A percentile compares a stretch with the other conserved stretches of the same genome.
phyloP scores from a whole-genome alignment of 2,329 filamentous ascomycete genomes.

The Bipolaris bicolor region DNA sequence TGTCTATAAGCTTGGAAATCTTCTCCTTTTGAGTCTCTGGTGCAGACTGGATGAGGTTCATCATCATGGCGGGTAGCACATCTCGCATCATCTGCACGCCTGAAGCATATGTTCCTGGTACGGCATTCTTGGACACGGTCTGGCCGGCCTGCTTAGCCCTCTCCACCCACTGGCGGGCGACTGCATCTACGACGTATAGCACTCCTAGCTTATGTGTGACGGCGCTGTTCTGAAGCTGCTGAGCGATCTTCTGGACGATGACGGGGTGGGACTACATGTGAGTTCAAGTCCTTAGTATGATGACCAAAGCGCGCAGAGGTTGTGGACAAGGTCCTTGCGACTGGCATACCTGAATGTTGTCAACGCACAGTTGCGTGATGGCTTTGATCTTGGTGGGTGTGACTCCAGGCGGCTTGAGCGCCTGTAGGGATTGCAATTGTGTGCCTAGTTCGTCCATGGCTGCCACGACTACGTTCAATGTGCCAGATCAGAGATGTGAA shows the following conservation, averaged over 20 bases:
- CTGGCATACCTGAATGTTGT: constrained; percentile 48
- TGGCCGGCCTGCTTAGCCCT: constrained; percentile 88
- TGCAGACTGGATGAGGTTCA: constrained; percentile 86
- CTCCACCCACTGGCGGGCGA: constrained; percentile 98
- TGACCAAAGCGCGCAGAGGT: constrained; percentile 16
- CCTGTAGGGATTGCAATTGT: constrained; percentile 88
- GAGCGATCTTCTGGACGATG: constrained; percentile 94
- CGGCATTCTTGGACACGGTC: constrained; percentile 74
- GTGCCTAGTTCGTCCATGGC: constrained; percentile 90
- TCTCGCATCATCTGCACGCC: constrained; percentile 97
- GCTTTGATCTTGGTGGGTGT: constrained; percentile 89
- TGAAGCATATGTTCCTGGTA: constrained; percentile 91
- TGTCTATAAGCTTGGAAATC: constrained; percentile 92
- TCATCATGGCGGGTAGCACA: constrained; percentile 90
- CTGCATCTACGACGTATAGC: constrained; percentile 99
- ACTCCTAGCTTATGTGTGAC: constrained; percentile 97
- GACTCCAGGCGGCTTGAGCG: constrained; percentile 89
- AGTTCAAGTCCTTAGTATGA: constrained; percentile 33
- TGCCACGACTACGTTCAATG: constrained; percentile 57
- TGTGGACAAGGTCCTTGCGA: constrained; percentile 17
- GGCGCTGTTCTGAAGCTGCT: constrained; percentile 94
- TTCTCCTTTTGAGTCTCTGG: constrained; percentile 97
- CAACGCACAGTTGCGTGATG: constrained; percentile 85
- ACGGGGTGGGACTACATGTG: constrained; percentile 81
- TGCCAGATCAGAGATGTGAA: constrained; percentile 30